phyloP scores from a whole-genome alignment of 2,329 filamentous ascomycete species.

The Beauveria medogensis region DNA sequence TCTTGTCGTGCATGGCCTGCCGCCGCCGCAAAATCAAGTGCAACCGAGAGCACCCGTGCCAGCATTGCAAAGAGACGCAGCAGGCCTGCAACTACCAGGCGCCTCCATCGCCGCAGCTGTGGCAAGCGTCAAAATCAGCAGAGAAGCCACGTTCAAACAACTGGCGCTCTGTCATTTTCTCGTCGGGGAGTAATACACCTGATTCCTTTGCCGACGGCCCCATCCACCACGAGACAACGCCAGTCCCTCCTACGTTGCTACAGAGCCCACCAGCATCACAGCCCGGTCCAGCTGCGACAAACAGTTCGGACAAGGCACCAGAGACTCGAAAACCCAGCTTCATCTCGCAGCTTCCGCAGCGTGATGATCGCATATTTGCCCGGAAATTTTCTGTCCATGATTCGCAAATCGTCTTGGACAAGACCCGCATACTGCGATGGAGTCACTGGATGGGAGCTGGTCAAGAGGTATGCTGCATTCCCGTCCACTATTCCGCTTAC shows the following conservation, averaged over 20 bases:
- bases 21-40: conserved; percentile 38
- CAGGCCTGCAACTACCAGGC: conserved; percentile 24
- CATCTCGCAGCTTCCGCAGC: background rate
- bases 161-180: conserved; percentile 6
- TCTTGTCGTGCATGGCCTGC: conserved; percentile 32
- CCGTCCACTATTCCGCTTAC: background rate
- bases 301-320: background rate
- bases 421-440: conserved; percentile 26
- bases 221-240: background rate
- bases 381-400: conserved; percentile 14
- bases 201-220: background rate
- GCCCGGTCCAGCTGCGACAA: background rate
- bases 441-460: conserved; percentile 24
- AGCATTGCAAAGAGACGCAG: conserved; percentile 26
- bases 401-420: conserved; percentile 25
- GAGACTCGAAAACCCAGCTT: background rate
- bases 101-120: conserved; percentile 1
- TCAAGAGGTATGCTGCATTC: conserved; percentile 21
- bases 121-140: background rate
- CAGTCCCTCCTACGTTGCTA: background rate
- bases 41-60: conserved; percentile 33
- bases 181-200: background rate
- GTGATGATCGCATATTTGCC: background rate
- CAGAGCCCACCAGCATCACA: background rate
- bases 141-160: background rate